phyloP scores from a whole-genome alignment of 176 grass and related monocot species.

The Ensete glaucum region DNA sequence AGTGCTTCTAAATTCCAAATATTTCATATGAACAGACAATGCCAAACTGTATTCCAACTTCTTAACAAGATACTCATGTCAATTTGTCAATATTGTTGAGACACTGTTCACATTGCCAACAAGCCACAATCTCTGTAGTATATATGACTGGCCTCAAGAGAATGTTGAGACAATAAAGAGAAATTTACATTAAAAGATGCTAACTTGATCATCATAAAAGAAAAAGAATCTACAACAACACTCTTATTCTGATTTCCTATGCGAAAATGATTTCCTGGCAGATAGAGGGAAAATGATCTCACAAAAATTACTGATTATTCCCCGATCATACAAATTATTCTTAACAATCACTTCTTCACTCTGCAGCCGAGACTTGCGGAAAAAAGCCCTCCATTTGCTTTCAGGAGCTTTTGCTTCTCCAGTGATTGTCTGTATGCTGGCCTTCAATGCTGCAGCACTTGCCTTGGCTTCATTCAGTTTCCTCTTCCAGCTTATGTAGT shows the following conservation, averaged over 20 bases:
- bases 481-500: constrained; percentile 83
- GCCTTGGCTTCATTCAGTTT: constrained; percentile 61
- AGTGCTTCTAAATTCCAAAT: too few species aligned
- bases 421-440: constrained; percentile 26
- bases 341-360: constrained; percentile 42
- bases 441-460: constrained; percentile 37
- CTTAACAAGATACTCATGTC: too few species aligned
- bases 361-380: constrained; percentile 29
- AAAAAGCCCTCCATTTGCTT: constrained; percentile 73
- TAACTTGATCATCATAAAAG: too few species aligned
- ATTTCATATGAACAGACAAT: too few species aligned
- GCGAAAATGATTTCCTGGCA: constrained; percentile 42
- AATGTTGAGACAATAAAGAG: too few species aligned
- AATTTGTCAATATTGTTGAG: too few species aligned
- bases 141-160: too few species aligned
- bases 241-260: constrained; percentile 38
- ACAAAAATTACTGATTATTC: constrained; percentile 56
- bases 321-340: constrained; percentile 76
- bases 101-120: too few species aligned
- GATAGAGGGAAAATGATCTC: constrained; percentile 80
- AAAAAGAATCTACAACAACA: too few species aligned
- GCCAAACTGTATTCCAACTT: too few species aligned
- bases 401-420: constrained; percentile 21
- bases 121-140: too few species aligned
- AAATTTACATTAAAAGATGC: too few species aligned